Evolutionary conservation across 345 rosid genomes (phyloP).

Genomic region (Fremontodendron californicum): DNA sequence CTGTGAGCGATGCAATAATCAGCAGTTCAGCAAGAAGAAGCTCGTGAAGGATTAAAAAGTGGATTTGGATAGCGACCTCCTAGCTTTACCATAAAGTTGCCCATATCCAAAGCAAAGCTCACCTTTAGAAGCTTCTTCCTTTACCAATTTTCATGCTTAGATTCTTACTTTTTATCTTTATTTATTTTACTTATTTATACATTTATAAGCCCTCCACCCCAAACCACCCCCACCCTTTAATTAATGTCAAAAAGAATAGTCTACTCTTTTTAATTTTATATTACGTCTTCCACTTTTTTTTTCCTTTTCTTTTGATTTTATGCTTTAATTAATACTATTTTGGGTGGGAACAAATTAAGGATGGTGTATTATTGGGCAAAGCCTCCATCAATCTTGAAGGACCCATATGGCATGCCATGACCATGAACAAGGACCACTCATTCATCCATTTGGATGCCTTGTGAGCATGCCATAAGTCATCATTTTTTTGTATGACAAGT

Average conservation of each 20-base stretch:
- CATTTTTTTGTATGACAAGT: neutral
- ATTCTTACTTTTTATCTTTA: neutral
- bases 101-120: neutral
- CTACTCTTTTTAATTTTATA: neutral
- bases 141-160: neutral
- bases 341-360: neutral
- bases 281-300: neutral
- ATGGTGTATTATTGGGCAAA: neutral
- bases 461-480: neutral
- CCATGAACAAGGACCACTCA: neutral
- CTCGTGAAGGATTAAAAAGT: no score
- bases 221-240: neutral
- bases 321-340: neutral
- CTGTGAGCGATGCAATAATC: no score
- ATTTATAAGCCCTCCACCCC: neutral
- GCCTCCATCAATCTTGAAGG: conserved; percentile 2
- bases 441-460: neutral
- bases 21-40: no score
- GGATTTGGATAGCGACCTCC: neutral
- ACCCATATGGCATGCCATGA: neutral
- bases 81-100: neutral
- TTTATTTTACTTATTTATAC: neutral
- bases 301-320: no score
- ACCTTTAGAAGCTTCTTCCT: neutral
- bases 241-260: conserved; percentile 1